A percentile compares a stretch with the other conserved stretches of the same genome.
phyloP scores from a whole-genome alignment of 345 rosid genomes.

The Lumnitzera littorea region DNA sequence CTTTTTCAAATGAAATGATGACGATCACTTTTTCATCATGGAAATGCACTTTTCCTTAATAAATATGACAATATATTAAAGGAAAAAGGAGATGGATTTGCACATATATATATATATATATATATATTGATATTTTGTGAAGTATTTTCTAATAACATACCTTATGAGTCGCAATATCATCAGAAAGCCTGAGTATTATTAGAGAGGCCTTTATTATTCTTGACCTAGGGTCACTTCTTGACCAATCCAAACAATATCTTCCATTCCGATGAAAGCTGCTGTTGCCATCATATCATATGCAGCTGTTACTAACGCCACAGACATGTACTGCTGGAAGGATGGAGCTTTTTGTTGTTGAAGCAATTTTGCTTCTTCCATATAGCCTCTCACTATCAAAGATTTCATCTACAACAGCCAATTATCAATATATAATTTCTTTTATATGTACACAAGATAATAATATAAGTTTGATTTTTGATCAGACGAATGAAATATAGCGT shows the following conservation, averaged over 20 bases:
- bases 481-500: too few species aligned
- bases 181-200: slow-evolving; percentile 11
- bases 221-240: slow-evolving; percentile 6
- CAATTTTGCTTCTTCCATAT: slow-evolving; percentile 9
- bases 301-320: neutral
- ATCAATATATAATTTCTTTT: too few species aligned
- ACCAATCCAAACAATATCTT: slow-evolving; percentile 19
- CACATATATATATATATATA: too few species aligned
- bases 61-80: too few species aligned
- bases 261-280: slow-evolving; percentile 10
- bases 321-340: slow-evolving; percentile 13
- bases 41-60: too few species aligned
- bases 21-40: too few species aligned
- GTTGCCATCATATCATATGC: neutral
- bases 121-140: too few species aligned
- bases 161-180: slow-evolving; percentile 20
- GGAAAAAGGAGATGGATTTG: too few species aligned
- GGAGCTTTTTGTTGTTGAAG: slow-evolving; percentile 4
- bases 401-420: too few species aligned
- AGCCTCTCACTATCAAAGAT: neutral
- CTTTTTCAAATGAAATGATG: too few species aligned
- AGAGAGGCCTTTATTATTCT: slow-evolving; percentile 7
- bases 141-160: neutral
- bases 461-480: too few species aligned
- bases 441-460: too few species aligned